These are phyloP conservation scores for Xylariaceae sp. DNA, from an alignment of 2,329 filamentous ascomycete genomes.

Conservation along the genomic window DNA sequence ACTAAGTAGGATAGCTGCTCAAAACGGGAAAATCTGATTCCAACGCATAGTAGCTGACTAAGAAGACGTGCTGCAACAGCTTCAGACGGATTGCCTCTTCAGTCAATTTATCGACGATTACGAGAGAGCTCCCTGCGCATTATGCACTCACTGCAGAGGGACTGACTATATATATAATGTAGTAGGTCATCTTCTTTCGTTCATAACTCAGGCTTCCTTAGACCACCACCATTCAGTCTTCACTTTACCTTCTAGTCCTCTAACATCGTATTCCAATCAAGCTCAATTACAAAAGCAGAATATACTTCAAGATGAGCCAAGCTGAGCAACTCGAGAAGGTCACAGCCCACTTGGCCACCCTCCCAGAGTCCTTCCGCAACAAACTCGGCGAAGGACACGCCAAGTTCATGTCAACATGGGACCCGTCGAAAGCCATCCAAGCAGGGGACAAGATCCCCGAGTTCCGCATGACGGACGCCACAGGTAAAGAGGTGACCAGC, in stretches of 20 bases:
- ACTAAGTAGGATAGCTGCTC: no score
- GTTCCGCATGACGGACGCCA: constrained; percentile 46
- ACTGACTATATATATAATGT: no score
- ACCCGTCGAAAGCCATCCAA: constrained; percentile 40
- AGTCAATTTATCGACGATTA: no score
- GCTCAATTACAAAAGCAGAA: neutral
- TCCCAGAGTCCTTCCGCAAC: constrained; percentile 15
- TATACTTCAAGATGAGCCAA: constrained; percentile 20
- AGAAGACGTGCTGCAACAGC: no score
- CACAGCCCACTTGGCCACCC: constrained; percentile 6
- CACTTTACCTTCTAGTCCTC: neutral
- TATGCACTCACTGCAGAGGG: no score
- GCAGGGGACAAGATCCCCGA: constrained; percentile 44
- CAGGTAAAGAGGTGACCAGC: constrained; percentile 43
- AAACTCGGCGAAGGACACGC: constrained; percentile 16
- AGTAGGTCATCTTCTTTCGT: no score
- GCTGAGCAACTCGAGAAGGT: constrained; percentile 24
- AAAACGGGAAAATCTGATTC: no score
- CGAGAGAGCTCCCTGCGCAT: no score
- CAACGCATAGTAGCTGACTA: no score
- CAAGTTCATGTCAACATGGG: constrained; percentile 33
- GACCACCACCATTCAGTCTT: neutral
- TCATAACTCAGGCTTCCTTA: no score
- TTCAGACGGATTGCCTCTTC: no score
- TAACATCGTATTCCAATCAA: neutral